Percentiles rank a stretch among this genome's conserved stretches.
phyloP scores from a whole-genome alignment of 495 filamentous ascomycete genomes.

The Aspergillus asperescens region DNA sequence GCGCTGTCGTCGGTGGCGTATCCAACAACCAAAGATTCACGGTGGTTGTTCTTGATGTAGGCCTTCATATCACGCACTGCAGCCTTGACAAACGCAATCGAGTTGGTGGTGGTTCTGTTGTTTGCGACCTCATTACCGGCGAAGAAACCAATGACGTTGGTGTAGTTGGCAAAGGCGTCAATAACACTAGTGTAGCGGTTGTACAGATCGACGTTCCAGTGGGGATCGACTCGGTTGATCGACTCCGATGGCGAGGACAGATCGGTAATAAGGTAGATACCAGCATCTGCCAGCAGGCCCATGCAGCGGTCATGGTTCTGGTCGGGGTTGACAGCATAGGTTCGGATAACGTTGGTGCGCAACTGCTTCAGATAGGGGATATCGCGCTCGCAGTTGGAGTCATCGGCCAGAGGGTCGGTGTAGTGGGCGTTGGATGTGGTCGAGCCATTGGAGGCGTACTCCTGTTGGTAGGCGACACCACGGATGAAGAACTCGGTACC shows the following conservation, averaged over 20 bases:
- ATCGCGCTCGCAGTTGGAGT: slow-evolving; percentile 68
- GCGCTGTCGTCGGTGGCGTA: slow-evolving; percentile 94
- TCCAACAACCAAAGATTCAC: slow-evolving; percentile 69
- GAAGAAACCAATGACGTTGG: slow-evolving; percentile 93
- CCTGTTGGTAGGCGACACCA: slow-evolving; percentile 85
- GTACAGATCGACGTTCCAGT: slow-evolving; percentile 75
- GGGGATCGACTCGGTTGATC: slow-evolving; percentile 72
- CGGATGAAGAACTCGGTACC: slow-evolving; percentile 83
- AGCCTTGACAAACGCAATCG: slow-evolving; percentile 93
- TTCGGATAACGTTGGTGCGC: slow-evolving; percentile 85
- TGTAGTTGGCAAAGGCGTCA: slow-evolving; percentile 74
- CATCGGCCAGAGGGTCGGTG: slow-evolving; percentile 69
- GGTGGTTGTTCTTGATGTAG: slow-evolving; percentile 83
- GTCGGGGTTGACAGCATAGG: slow-evolving; percentile 84
- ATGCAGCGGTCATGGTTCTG: slow-evolving; percentile 78
- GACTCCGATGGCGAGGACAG: slow-evolving; percentile 74
- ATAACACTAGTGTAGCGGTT: slow-evolving; percentile 80
- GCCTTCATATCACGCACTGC: slow-evolving; percentile 93
- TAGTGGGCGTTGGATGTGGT: slow-evolving; percentile 35
- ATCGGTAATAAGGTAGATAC: slow-evolving; percentile 94
- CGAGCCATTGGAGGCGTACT: slow-evolving; percentile 40
- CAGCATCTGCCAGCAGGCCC: slow-evolving; percentile 75
- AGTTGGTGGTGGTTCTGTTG: slow-evolving; percentile 71
- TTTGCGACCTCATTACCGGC: slow-evolving; percentile 97
- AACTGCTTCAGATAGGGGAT: slow-evolving; percentile 73